Conservation (phyloP, 495 filamentous ascomycete genomes). For the Aspergillus nidulans region DNA sequence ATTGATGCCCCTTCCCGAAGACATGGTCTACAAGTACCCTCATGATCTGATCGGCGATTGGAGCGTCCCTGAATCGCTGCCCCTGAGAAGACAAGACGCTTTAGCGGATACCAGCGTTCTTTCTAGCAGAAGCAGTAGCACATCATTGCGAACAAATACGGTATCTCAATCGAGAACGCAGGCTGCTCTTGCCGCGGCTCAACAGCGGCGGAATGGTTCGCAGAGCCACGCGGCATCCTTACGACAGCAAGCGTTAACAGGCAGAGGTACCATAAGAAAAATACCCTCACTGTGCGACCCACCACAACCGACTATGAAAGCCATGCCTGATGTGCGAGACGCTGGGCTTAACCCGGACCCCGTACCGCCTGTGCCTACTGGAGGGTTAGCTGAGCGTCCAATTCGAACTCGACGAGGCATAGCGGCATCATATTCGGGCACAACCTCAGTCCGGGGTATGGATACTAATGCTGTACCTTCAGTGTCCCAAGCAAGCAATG, state of each 20-base stretch:
- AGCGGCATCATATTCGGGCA: slow-evolving; percentile 34
- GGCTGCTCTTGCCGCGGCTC: slow-evolving; percentile 38
- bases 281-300: slow-evolving; percentile 29
- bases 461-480: slow-evolving; percentile 26
- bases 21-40: slow-evolving; percentile 60
- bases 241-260: slow-evolving; percentile 40
- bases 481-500: slow-evolving; percentile 29
- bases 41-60: slow-evolving; percentile 38
- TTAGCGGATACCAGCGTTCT: slow-evolving; percentile 29
- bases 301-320: slow-evolving; percentile 10
- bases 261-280: slow-evolving; percentile 27
- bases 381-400: slow-evolving; percentile 41
- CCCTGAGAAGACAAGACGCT: slow-evolving; percentile 26
- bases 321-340: slow-evolving; percentile 21
- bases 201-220: slow-evolving; percentile 36
- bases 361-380: slow-evolving; percentile 16
- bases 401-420: slow-evolving; percentile 37
- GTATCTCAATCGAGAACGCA: slow-evolving; percentile 35
- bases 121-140: slow-evolving; percentile 27
- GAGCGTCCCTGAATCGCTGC: slow-evolving; percentile 33
- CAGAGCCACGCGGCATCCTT: slow-evolving; percentile 47
- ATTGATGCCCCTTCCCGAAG: slow-evolving; percentile 61
- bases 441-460: slow-evolving; percentile 27
- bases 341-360: slow-evolving; percentile 7
- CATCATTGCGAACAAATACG: slow-evolving; percentile 24